These are phyloP conservation scores for Cichorium intybus DNA, from an alignment of 140 eudicot genomes.

Conservation along the genomic window DNA sequence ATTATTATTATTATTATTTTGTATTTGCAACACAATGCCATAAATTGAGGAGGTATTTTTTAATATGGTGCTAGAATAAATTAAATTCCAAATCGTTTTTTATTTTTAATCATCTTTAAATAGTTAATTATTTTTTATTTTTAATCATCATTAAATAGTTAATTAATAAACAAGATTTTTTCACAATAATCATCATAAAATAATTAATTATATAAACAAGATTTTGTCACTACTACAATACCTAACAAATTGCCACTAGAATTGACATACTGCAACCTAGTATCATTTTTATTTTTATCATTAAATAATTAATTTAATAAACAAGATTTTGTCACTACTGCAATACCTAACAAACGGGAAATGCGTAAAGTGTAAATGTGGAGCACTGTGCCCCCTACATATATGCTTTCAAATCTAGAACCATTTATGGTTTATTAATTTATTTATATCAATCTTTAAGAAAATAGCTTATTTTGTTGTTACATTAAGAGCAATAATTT, in stretches of 20 bases:
- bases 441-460: neutral
- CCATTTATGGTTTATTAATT: neutral
- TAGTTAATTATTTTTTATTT: no score
- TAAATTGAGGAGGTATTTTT: no score
- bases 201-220: neutral
- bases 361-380: constrained; percentile 19
- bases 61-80: no score
- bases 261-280: no score
- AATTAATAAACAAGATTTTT: no score
- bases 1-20: no score
- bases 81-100: no score
- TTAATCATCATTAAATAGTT: neutral
- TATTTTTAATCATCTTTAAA: no score
- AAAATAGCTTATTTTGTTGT: neutral
- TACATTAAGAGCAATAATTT: neutral
- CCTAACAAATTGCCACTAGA: no score
- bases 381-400: constrained; percentile 40
- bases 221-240: constrained; percentile 8
- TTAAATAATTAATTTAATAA: neutral
- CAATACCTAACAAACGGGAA: constrained; percentile 30
- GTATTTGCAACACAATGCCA: no score
- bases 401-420: constrained; percentile 22
- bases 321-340: constrained; percentile 6
- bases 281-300: no score
- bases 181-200: no score